A percentile compares a stretch with the other conserved stretches of the same genome.
These are phyloP conservation scores for Macrolepiota albuminosa DNA, from an alignment of 768 basidiomycete genomes.

Conservation along the genomic window DNA sequence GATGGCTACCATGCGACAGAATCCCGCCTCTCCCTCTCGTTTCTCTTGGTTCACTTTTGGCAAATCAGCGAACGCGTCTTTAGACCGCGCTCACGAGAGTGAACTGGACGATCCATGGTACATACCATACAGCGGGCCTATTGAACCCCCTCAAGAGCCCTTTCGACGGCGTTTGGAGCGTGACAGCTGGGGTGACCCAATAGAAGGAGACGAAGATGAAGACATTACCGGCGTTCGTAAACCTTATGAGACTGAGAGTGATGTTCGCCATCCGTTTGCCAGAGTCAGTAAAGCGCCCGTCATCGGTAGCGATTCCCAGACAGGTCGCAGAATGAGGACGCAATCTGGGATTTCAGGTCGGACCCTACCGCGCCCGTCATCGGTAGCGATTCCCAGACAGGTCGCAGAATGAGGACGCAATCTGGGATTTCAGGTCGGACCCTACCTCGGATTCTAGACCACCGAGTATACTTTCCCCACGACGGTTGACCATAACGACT, in stretches of 20 bases:
- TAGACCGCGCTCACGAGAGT: conserved; percentile 5
- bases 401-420: conserved; percentile 28
- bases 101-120: conserved; percentile 47
- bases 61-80: conserved; percentile 9
- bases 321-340: conserved; percentile 27
- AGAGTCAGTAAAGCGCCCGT: background rate
- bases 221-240: conserved; percentile 25
- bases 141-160: conserved; percentile 37
- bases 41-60: conserved; percentile 16
- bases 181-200: conserved; percentile 39
- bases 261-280: background rate
- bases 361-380: conserved; percentile 23
- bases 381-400: conserved; percentile 17
- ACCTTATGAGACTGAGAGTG: conserved; percentile 19
- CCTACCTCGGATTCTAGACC: conserved; percentile 32
- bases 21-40: conserved; percentile 8
- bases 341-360: conserved; percentile 39
- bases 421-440: conserved; percentile 41
- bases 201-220: conserved; percentile 25
- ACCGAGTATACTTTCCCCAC: conserved; percentile 22
- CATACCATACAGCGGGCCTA: conserved; percentile 61
- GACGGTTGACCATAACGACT: conserved; percentile 33
- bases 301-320: conserved; percentile 15
- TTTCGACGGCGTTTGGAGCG: conserved; percentile 26
- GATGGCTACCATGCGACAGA: background rate